Conservation (phyloP, 805 yeast species). For the Yarrowia porcina region DNA sequence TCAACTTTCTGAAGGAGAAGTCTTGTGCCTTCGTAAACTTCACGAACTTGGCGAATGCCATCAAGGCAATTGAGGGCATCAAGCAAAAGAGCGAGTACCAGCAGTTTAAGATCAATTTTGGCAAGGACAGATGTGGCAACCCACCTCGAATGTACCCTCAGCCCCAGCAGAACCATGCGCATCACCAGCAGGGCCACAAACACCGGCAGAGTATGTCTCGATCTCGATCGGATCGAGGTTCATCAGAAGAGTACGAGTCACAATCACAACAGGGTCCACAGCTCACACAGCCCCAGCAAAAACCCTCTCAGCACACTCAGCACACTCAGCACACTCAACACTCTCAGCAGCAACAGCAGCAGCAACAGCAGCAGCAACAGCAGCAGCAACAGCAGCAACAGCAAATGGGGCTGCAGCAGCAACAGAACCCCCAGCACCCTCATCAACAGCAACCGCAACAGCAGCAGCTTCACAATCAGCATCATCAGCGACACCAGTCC, state of each 20-base stretch:
- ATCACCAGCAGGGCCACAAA: background rate
- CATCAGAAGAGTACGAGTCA: slow-evolving; percentile 7
- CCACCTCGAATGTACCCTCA: slow-evolving; percentile 49
- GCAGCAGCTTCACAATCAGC: background rate
- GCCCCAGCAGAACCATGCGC: slow-evolving; percentile 7
- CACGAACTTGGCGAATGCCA: slow-evolving; percentile 86
- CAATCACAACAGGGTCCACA: background rate
- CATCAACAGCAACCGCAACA: background rate
- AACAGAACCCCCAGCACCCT: background rate
- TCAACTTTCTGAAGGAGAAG: slow-evolving; percentile 77
- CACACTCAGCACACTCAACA: background rate
- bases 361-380: background rate
- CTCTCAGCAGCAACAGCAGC: background rate
- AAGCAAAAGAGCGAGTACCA: slow-evolving; percentile 62
- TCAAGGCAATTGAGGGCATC: slow-evolving; percentile 87
- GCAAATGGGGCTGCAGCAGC: background rate
- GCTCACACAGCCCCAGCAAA: background rate
- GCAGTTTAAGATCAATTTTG: slow-evolving; percentile 79
- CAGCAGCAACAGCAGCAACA: slow-evolving; percentile 1
- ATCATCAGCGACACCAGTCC: slow-evolving; percentile 3
- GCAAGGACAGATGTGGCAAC: slow-evolving; percentile 94
- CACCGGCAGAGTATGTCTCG: slow-evolving; percentile 10
- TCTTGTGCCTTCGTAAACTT: slow-evolving; percentile 90
- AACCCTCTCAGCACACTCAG: background rate
- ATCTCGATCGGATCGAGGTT: slow-evolving; percentile 7